Conservation (phyloP, 352 stramenopile genomes). For the Pythium rhizo-oryzae region DNA sequence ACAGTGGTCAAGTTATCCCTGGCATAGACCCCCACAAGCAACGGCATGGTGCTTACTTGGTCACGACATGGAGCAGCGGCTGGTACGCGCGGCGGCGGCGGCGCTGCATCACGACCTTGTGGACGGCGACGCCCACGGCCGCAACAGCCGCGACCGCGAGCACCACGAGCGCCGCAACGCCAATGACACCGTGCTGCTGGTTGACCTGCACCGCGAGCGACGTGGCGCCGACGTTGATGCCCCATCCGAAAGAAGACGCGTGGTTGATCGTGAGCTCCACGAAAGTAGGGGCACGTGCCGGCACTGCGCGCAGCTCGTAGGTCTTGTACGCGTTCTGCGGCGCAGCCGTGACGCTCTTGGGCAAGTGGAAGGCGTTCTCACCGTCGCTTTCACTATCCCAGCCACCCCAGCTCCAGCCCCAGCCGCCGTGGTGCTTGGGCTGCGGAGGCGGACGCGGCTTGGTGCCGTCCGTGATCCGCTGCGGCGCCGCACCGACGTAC, state of each 20-base stretch:
- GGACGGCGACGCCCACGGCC: constrained; percentile 18
- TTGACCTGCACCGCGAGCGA: constrained; percentile 10
- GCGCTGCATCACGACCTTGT: constrained; percentile 22
- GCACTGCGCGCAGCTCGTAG: constrained; percentile 8
- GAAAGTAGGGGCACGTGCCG: constrained; percentile 16
- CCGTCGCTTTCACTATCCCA: neutral
- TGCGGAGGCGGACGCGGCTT: neutral
- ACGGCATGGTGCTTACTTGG: too few relatives aligned
- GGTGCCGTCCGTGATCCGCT: constrained; percentile 27
- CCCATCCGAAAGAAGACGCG: constrained; percentile 1
- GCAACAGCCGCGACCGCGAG: constrained; percentile 8
- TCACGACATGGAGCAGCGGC: constrained; percentile 23
- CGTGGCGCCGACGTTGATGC: neutral
- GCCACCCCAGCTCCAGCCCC: neutral
- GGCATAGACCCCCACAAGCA: too few relatives aligned
- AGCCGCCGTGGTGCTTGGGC: neutral
- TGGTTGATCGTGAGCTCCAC: constrained; percentile 10
- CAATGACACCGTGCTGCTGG: constrained; percentile 1
- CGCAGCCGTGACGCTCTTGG: constrained; percentile 22
- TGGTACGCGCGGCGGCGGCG: constrained; percentile 27
- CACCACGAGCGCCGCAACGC: neutral
- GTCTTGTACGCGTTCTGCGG: constrained; percentile 21
- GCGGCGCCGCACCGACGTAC: constrained; percentile 21
- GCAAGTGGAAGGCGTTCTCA: constrained; percentile 12
- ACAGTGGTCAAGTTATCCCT: too few relatives aligned